Evolutionary conservation across 164 flowering plant genomes (phyloP), one percentile per base, ranked within the genome.

Genomic region (Magnolia officinalis): DNA sequence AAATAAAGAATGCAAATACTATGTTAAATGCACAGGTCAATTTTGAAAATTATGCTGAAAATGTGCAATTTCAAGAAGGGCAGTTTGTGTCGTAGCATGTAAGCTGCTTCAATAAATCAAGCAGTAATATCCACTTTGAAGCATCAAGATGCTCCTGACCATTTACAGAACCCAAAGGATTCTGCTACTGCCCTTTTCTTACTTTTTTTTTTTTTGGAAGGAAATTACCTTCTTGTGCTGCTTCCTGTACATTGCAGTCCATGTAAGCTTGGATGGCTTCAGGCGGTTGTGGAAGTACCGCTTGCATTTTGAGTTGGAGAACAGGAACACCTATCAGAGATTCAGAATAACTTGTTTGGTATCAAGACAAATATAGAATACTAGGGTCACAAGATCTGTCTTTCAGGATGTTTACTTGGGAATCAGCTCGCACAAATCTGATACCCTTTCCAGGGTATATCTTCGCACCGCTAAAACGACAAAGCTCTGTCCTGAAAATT

Each of bases 221-320:
- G 10, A 9, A 71, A 50, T 70, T 66, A 78, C 90, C 89, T 88
- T 88, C 78, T 88, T 86, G 61, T 86, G 90, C 76, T 88, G 90
- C 82, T 88, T 88, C 77, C 90, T 77, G 82, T 85, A 88, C 87
- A 86, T 88, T 8, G 90, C 90, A 8, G 90, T 88, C 90, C 89
- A 88, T 6, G 92, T 88, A 76, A 92, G 93, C 88, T 92, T 92
- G 2, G 95, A 86, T 18, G 97, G 97, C 90, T 89, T 92, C 86
- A 92, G 74, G 8, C 86, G 76, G 80, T 90, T 92, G 88, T 90
- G 95, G 86, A 92, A 92, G 82, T 92, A 90, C 83, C 90, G 84
- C 86, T 91, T 92, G 86, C 97, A 92, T 85, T 92, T 90, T 6
- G 93, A 92, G 72, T 92, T 92, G 29, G 87, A 84, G 74, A 92